Evolutionary conservation across 2,329 filamentous ascomycete species (phyloP).

Genomic region (Parastagonospora avenae): DNA sequence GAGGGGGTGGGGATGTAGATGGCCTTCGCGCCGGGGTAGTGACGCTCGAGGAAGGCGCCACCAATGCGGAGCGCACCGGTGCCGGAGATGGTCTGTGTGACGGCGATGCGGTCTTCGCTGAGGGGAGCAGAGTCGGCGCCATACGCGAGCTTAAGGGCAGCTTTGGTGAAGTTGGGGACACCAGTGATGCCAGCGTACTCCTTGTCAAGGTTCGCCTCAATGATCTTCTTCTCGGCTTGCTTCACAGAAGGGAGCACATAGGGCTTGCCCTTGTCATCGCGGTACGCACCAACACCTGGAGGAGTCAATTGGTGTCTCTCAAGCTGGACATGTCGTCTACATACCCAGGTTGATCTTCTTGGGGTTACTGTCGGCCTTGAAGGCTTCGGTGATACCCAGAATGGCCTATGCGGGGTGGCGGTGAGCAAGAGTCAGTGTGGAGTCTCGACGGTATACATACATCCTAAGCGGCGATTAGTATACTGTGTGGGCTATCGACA

Average conservation of each 20-base stretch:
- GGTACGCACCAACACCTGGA: constrained; percentile 94
- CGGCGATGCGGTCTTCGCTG: constrained; percentile 75
- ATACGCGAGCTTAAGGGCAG: constrained; percentile 89
- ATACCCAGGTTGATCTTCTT: constrained; percentile 97
- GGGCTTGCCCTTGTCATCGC: constrained; percentile 96
- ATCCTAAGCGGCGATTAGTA: constrained; percentile 42
- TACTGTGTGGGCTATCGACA: constrained; percentile 13
- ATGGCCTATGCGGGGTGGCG: constrained; percentile 64
- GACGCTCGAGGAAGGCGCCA: constrained; percentile 88
- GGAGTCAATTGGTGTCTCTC: constrained; percentile 23
- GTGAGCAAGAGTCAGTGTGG: constrained; percentile 22
- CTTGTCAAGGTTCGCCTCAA: constrained; percentile 82
- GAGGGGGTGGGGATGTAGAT: constrained; percentile 96
- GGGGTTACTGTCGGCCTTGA: constrained; percentile 91
- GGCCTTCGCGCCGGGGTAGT: constrained; percentile 89
- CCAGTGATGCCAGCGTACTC: constrained; percentile 98
- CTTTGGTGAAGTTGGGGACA: constrained; percentile 90
- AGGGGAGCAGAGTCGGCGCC: constrained; percentile 79
- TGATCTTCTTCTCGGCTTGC: constrained; percentile 84
- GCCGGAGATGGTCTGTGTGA: constrained; percentile 97
- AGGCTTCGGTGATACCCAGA: constrained; percentile 93
- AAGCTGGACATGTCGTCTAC: constrained; percentile 22
- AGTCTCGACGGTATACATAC: constrained; percentile 24
- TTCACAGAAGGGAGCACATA: constrained; percentile 95
- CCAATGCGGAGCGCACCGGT: constrained; percentile 95